Conservation (phyloP, 2,329 filamentous ascomycete genomes). For the Blumeria graminis region DNA sequence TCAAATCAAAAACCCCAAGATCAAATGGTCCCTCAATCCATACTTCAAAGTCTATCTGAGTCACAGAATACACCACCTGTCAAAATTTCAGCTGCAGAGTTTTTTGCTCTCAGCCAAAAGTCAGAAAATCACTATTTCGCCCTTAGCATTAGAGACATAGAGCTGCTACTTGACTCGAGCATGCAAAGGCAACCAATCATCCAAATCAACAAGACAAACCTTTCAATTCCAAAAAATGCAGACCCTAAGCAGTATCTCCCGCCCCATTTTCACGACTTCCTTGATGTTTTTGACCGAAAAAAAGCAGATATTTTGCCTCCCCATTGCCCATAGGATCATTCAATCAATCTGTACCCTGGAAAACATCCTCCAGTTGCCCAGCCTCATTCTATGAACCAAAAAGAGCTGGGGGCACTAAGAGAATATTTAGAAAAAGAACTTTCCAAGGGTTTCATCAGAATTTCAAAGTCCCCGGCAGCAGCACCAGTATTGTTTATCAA, state of each 20-base stretch:
- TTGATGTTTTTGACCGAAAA: neutral
- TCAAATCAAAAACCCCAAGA: too few relatives aligned
- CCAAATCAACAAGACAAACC: neutral
- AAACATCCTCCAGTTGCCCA: neutral
- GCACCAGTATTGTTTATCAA: neutral
- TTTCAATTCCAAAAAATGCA: neutral
- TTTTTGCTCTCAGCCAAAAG: neutral
- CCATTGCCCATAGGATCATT: neutral
- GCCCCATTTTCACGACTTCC: neutral
- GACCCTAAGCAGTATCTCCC: neutral
- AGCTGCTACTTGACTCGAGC: neutral
- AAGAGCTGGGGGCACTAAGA: neutral
- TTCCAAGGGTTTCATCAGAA: neutral
- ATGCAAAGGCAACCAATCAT: neutral
- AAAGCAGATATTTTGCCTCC: neutral
- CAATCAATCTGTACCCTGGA: neutral
- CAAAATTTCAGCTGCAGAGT: neutral
- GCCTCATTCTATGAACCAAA: neutral
- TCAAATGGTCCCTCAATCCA: neutral
- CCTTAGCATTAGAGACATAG: neutral
- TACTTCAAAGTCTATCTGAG: neutral
- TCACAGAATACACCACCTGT: neutral
- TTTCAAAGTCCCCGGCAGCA: neutral
- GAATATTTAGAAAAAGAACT: neutral
- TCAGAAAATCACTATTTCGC: neutral